Conservation (phyloP, 1,284 basidiomycete genomes). For the Leccinum cinnamomeum region DNA sequence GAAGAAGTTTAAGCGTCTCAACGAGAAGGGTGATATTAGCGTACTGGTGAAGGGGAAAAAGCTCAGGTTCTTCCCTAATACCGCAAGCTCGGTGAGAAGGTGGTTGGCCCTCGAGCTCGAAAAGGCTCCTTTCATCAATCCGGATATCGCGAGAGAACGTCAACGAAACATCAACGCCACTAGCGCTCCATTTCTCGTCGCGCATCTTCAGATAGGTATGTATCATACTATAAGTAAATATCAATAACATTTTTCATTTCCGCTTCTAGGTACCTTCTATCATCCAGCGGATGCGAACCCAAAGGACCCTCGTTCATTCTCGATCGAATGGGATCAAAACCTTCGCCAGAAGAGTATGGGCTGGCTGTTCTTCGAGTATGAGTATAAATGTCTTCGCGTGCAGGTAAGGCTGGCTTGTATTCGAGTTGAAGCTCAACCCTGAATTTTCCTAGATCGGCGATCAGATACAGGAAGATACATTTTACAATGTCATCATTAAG, state of each 20-base stretch:
- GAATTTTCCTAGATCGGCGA: constrained; percentile 50
- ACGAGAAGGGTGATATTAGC: constrained; percentile 37
- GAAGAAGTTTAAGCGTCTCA: constrained; percentile 46
- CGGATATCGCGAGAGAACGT: constrained; percentile 57
- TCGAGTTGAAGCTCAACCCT: neutral
- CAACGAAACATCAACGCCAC: constrained; percentile 46
- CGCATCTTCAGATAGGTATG: constrained; percentile 61
- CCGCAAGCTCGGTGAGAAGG: constrained; percentile 20
- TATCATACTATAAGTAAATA: constrained; percentile 23
- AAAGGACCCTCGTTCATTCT: constrained; percentile 52
- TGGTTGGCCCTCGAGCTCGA: constrained; percentile 39
- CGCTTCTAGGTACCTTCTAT: constrained; percentile 33
- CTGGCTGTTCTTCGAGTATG: constrained; percentile 60
- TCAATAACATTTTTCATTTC: constrained; percentile 1
- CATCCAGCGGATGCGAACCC: constrained; percentile 31
- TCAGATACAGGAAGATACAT: constrained; percentile 48
- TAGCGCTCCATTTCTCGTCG: constrained; percentile 49
- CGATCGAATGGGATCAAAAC: constrained; percentile 59
- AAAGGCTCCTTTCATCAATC: constrained; percentile 63
- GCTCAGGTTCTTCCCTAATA: constrained; percentile 28
- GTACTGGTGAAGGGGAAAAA: constrained; percentile 40
- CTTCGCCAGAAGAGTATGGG: constrained; percentile 46
- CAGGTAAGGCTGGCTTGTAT: constrained; percentile 39
- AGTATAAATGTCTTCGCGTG: constrained; percentile 61
- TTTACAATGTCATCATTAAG: constrained; percentile 50